Evolutionary conservation across 495 filamentous ascomycete species (phyloP), one percentile per base, ranked within the genome.

Genomic region (Aspergillus coremiiformis): DNA sequence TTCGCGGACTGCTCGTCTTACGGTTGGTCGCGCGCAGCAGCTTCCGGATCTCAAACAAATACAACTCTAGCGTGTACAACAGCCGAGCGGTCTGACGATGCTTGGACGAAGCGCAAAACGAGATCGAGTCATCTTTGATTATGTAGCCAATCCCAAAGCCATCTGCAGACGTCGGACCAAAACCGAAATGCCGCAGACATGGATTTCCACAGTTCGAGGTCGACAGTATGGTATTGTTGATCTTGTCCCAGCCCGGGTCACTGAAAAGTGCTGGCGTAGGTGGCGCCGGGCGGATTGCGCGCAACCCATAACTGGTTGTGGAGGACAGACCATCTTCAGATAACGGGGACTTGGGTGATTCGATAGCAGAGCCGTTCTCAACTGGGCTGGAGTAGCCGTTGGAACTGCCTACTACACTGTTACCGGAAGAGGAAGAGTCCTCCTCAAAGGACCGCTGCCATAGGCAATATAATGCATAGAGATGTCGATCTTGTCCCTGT

Each of bases 181-280:
- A 98, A 10, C 93, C 93, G 60, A 98, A 98, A 43, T 96, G 89
- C 1, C 93, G 85, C 12, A 98, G 79, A n/a, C 87, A 91, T 2
- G 93, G 93, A 69, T 98, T 98, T 49, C 93, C 93, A 69, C 93
- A 98, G 72, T 98, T 98, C n/a, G 90, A 96, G 1, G 93, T 96
- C 27, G 87, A 93, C 17, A 98, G 73, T 59, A 97, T 88, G 14
- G 93, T 96, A 56, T 81, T 95, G 75, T 96, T 96, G 52, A 96
- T 79, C 57, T 86, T 89, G 68, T 96, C 92, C 90, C 91, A 98
- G 39, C 90, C 93, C 0, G 78, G 48, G 60, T 98, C 93, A 42
- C 82, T 84, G 70, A 98, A 98, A 58, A 96, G 78, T 37, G 83
- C 71, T 0, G 91, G 91, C 27, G 90, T 83, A 58, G 73, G 59